Evolutionary conservation across 2,329 filamentous ascomycete species (phyloP), one percentile per base, ranked within the genome.

Genomic region (Calonectria fujianensis): DNA sequence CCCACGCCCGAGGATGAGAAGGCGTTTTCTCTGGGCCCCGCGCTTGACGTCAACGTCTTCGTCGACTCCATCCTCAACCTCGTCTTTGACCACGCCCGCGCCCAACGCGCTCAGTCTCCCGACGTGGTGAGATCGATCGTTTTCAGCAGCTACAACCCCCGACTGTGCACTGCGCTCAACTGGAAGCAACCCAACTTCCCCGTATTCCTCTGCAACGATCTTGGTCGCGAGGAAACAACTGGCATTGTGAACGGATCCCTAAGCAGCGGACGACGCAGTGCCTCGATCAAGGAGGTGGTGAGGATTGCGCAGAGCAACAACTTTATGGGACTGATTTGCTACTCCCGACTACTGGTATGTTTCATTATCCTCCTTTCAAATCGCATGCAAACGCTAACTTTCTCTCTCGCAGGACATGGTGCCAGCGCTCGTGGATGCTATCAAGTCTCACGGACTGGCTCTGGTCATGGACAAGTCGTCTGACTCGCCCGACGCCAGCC

Each of bases 141-240:
- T 14, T 98, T 99, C 84, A 97, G 95, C 80, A 98, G 95, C 29
- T 98, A 96, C 85, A 98, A 98, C 83, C 90, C 95, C 16, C 94
- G 93, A 77, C 91, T 98, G 27, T 99, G 97, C 86, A 97, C 95
- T 20, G 96, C 96, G 7, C 87, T 99, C 80, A 99, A 99, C 85
- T 99, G 97, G 97, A 99, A 99, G 85, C 97, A 99, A 85, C 97
- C 97, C 3, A 99, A 98, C 83, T 99, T 98, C 84, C 97, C 97
- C 0, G 95, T 98, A 0, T 94, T 99, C 80, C 89, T 98, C 61
- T 98, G 96, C 87, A 98, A 98, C 84, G 96, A 98, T 74, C 91
- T 98, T 32, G 95, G 95, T 29, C 89, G 90, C 10, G 91, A 93
- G 74, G 89, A 89, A 35, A 82, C 85, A 29, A 85, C 85, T 73